phyloP scores from a whole-genome alignment of 148 eudicot species.

The Suaeda aralocaspica region DNA sequence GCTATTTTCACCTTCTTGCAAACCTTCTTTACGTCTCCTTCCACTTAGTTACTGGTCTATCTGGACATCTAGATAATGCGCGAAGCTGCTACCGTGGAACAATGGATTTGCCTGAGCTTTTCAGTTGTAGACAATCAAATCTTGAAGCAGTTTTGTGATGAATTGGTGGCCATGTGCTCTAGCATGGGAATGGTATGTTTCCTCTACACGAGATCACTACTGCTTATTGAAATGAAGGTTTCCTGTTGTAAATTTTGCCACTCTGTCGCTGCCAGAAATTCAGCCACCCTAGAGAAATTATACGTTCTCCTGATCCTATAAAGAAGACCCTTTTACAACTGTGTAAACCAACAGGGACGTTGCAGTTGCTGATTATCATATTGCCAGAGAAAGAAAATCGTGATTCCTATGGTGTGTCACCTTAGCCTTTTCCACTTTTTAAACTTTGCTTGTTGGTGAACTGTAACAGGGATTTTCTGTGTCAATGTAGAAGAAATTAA shows the following conservation, averaged over 20 bases:
- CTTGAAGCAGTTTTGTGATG: conserved; percentile 33
- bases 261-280: conserved; percentile 38
- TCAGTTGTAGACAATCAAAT: conserved; percentile 23
- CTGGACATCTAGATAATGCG: conserved; percentile 59
- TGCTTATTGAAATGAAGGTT: no score
- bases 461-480: no score
- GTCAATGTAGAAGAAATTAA: conserved; percentile 72
- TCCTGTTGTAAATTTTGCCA: neutral
- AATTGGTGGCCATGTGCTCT: conserved; percentile 52
- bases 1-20: neutral
- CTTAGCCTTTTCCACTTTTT: neutral
- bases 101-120: conserved; percentile 68
- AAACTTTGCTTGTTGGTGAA: neutral
- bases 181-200: conserved; percentile 74
- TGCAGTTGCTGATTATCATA: conserved; percentile 69
- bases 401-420: conserved; percentile 55
- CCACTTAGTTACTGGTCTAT: no score
- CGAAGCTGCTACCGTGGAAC: conserved; percentile 46
- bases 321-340: conserved; percentile 48
- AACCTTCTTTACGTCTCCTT: conserved; percentile 9
- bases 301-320: conserved; percentile 31
- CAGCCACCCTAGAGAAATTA: conserved; percentile 36
- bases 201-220: no score
- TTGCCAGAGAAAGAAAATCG: no score
- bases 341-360: conserved; percentile 20